Base-by-base conservation (phyloP, 257 asterid genomes). In the Oldenlandia corymbosa region DNA sequence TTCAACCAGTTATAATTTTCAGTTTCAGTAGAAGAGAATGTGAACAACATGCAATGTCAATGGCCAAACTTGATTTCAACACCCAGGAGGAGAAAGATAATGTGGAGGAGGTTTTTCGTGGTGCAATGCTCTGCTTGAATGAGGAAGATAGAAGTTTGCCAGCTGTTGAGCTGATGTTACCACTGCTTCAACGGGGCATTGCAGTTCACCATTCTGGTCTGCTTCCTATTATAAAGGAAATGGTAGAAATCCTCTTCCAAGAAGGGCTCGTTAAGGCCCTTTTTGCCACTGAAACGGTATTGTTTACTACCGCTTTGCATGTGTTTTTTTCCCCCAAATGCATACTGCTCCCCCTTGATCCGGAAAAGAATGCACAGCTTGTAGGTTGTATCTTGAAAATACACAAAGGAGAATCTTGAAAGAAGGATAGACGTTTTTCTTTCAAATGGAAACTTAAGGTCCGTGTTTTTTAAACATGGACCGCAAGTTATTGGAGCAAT, bases 201-300 rank as follows among this genome's bases (percentile, higher is more conserved):
- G 99, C 99, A 49, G 95, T 92, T 75, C 99, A 92, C 76, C 99
- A 92, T 83, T 92, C 99, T 53, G 99, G 99, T 54, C 83, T 92
- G 72, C 99, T 92, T 71, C 99, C 99, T 36, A 81, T 92, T 55
- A 82, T 92, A 80, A 92, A 92, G 80, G 99, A 92, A 71, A 86
- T 92, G 48, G 99, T 92, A 58, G 99, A 92, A 70, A 95, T 92
- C 75, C 95, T 92, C 60, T 92, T 92, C 72, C 99, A 92, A 81
- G 99, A 92, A 81, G 99, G 99, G 70, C 97, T 92, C 68, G 92
- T 92, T 64, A 92, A 92, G 84, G 99, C 97, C 56, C 82, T 92
- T 43, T 92, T 92, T 73, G 99, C 99, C 52, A 92, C 99, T 48
- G 99, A 92, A 79, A 92, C 99, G 80, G 99, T 92, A 92, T 53